Conservation (phyloP, 2,329 filamentous ascomycete species). For the Colletotrichum coccodes region DNA sequence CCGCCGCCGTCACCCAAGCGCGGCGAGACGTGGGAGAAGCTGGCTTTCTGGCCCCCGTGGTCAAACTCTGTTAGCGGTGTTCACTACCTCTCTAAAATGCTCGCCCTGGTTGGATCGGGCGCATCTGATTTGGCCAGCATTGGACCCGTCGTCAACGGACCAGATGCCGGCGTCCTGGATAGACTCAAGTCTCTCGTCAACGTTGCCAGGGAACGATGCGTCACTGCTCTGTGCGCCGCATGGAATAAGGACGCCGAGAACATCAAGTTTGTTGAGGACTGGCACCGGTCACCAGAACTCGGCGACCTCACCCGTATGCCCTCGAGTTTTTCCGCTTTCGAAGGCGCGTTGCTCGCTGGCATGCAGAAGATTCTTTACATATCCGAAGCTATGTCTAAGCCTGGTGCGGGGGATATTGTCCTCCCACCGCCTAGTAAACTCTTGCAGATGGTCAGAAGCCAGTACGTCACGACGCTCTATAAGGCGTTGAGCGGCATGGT, state of each 20-base stretch:
- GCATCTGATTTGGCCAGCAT: constrained; percentile 87
- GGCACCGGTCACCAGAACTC: constrained; percentile 84
- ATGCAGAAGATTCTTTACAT: constrained; percentile 98
- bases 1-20: constrained; percentile 81
- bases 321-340: constrained; percentile 84
- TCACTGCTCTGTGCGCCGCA: constrained; percentile 85
- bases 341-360: constrained; percentile 81
- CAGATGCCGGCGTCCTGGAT: constrained; percentile 70
- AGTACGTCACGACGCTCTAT: constrained; percentile 94
- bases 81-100: constrained; percentile 85
- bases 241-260: constrained; percentile 96
- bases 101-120: constrained; percentile 85
- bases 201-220: constrained; percentile 83
- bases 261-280: constrained; percentile 92
- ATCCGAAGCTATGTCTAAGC: constrained; percentile 82
- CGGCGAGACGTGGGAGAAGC: constrained; percentile 90
- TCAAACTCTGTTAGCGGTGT: constrained; percentile 94
- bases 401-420: constrained; percentile 80
- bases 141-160: constrained; percentile 67
- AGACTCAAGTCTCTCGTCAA: constrained; percentile 80
- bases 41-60: constrained; percentile 95
- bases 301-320: constrained; percentile 94
- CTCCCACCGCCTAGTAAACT: constrained; percentile 87
- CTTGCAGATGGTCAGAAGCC: constrained; percentile 87
- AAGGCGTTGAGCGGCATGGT: constrained; percentile 96